Conservation (phyloP, 495 filamentous ascomycete genomes). For the Lineolata rhizophorae region DNA sequence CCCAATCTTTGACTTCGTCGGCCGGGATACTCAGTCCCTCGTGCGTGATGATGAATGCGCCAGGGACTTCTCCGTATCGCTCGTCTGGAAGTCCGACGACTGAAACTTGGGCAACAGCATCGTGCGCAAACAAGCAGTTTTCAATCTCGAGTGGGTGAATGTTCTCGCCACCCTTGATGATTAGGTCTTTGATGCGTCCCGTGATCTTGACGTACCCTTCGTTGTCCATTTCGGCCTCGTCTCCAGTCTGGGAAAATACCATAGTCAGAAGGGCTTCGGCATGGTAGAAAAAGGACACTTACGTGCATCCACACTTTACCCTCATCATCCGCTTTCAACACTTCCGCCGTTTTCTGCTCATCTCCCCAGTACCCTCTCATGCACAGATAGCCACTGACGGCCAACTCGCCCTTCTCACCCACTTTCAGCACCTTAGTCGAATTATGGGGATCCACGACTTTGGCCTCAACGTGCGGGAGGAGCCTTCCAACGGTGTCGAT, state of each 20-base stretch:
- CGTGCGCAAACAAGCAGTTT: conserved; percentile 61
- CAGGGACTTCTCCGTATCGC: conserved; percentile 68
- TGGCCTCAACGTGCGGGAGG: conserved; percentile 70
- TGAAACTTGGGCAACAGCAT: conserved; percentile 45
- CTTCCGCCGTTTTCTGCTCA: conserved; percentile 42
- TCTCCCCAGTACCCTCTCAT: conserved; percentile 86
- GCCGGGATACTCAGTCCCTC: conserved; percentile 18
- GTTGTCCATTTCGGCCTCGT: conserved; percentile 74
- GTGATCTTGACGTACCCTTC: conserved; percentile 45
- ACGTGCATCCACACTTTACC: conserved; percentile 53
- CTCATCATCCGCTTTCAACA: conserved; percentile 35
- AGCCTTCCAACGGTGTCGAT: conserved; percentile 54
- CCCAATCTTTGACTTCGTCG: conserved; percentile 48
- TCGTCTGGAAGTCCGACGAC: conserved; percentile 73
- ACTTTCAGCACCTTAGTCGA: conserved; percentile 33
- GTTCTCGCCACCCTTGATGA: conserved; percentile 88
- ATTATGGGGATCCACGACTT: conserved; percentile 49
- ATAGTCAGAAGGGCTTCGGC: no score
- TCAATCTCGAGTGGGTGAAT: conserved; percentile 92
- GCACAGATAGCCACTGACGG: conserved; percentile 61
- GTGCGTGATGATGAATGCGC: conserved; percentile 50
- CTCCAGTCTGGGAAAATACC: no score
- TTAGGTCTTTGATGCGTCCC: conserved; percentile 70
- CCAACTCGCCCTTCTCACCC: conserved; percentile 57
- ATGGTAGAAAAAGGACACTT: no score